A percentile compares a stretch with the other conserved stretches of the same genome.
phyloP scores from a whole-genome alignment of 176 grass and related monocot species.

The Olyra latifolia region DNA sequence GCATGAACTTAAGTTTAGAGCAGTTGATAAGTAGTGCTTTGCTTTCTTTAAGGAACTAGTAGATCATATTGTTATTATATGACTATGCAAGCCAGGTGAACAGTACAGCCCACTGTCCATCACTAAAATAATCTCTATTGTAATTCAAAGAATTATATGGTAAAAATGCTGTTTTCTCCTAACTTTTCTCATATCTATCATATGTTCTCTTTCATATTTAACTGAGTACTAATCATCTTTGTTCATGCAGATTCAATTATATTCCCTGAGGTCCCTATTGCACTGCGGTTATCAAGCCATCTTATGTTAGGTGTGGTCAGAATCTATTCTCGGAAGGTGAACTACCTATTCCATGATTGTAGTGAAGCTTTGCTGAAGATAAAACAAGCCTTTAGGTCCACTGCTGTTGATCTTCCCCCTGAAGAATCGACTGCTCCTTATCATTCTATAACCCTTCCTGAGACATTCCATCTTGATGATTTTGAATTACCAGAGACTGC shows the following conservation, averaged over 20 bases:
- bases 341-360: conserved; percentile 99
- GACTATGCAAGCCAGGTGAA: not conserved
- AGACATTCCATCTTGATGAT: conserved; percentile 99
- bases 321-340: conserved; percentile 99
- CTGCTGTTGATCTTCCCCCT: conserved; percentile 93
- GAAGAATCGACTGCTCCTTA: conserved; percentile 99
- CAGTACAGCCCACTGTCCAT: not conserved
- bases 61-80: not conserved
- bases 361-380: conserved; percentile 98
- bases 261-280: conserved; percentile 95
- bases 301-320: conserved; percentile 95
- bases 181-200: not conserved
- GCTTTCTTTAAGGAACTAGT: conserved; percentile 8
- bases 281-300: conserved; percentile 97
- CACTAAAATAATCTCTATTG: not conserved
- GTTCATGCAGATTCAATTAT: conserved; percentile 92
- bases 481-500: conserved; percentile 92
- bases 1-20: not conserved
- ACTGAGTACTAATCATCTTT: not conserved
- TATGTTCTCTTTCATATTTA: conserved; percentile 9
- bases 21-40: not conserved
- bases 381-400: conserved; percentile 96
- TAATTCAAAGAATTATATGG: not conserved
- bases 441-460: conserved; percentile 98
- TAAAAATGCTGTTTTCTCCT: not conserved